These are phyloP conservation scores for Salmacisia buchloeana DNA, from an alignment of 1,284 basidiomycete genomes.

Conservation along the genomic window DNA sequence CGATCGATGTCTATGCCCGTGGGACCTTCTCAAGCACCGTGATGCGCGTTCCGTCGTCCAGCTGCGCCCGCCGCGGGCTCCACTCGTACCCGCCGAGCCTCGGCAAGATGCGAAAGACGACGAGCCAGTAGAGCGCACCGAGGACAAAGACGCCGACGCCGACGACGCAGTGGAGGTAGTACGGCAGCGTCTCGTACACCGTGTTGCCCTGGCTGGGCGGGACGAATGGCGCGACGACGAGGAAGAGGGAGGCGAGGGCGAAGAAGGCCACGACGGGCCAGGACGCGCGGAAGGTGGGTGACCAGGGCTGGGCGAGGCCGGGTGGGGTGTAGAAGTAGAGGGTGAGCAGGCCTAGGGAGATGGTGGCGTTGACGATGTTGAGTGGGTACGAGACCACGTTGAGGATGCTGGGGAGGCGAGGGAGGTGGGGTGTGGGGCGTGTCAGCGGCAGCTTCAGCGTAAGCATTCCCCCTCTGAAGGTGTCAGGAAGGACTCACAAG, in stretches of 20 bases:
- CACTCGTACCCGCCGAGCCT: conserved; percentile 55
- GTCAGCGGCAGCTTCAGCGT: too few species aligned
- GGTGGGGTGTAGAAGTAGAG: conserved; percentile 27
- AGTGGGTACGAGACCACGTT: conserved; percentile 15
- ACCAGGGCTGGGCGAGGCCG: conserved; percentile 29
- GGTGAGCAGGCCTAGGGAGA: conserved; percentile 59
- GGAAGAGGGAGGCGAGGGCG: conserved; percentile 57
- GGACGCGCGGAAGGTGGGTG: conserved; percentile 23
- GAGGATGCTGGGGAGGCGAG: conserved; percentile 17
- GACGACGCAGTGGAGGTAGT: conserved; percentile 27
- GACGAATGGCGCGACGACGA: conserved; percentile 60
- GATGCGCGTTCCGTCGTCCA: conserved; percentile 60
- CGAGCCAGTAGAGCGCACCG: conserved; percentile 60
- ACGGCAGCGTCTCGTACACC: conserved; percentile 53
- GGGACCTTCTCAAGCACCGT: conserved; percentile 38
- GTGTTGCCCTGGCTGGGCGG: conserved; percentile 60
- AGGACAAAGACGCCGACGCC: conserved; percentile 49
- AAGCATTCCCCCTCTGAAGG: not conserved
- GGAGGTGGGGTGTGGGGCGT: too few species aligned
- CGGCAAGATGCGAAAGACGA: conserved; percentile 58
- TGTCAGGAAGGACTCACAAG: conserved; percentile 37
- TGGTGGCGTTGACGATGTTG: conserved; percentile 55
- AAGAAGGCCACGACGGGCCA: conserved; percentile 61
- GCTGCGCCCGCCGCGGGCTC: conserved; percentile 13
- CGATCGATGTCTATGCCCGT: too few species aligned